Evolutionary conservation across 192 early-diverging fungal genomes (phyloP).

Genomic region (Coemansia brasiliensis): DNA sequence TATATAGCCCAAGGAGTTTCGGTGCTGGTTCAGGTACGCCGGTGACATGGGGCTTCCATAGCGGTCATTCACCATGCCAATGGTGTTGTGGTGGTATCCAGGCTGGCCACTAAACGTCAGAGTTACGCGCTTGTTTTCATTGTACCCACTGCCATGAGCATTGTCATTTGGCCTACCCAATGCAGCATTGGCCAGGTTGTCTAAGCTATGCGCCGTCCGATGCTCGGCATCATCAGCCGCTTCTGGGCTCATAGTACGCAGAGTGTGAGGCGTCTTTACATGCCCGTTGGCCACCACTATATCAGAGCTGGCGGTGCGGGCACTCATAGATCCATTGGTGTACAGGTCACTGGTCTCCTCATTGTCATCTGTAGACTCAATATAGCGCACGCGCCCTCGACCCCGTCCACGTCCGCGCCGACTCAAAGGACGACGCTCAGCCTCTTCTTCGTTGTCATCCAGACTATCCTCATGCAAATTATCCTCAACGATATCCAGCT

Average conservation of each 20-base stretch:
- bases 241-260: background rate
- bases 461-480: background rate
- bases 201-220: conserved; percentile 4
- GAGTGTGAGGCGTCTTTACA: background rate
- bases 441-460: background rate
- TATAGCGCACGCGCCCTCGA: conserved; percentile 9
- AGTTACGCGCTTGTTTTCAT: conserved; percentile 5
- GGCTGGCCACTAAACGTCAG: conserved; percentile 5
- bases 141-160: background rate
- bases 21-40: conserved; percentile 13
- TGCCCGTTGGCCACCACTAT: conserved; percentile 10
- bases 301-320: conserved; percentile 6
- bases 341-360: conserved; percentile 2
- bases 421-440: too few relatives aligned
- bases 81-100: background rate
- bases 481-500: conserved; percentile 6
- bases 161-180: background rate
- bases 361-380: conserved; percentile 10
- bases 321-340: conserved; percentile 5
- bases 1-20: conserved; percentile 1
- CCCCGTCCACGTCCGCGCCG: conserved; percentile 4
- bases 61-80: background rate
- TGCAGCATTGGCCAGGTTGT: conserved; percentile 6
- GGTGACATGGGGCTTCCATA: conserved; percentile 5
- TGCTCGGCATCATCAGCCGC: background rate